Evolutionary conservation across 176 grass and related monocot genomes (phyloP), one percentile per base, ranked within the genome.

Genomic region (Puya raimondii): DNA sequence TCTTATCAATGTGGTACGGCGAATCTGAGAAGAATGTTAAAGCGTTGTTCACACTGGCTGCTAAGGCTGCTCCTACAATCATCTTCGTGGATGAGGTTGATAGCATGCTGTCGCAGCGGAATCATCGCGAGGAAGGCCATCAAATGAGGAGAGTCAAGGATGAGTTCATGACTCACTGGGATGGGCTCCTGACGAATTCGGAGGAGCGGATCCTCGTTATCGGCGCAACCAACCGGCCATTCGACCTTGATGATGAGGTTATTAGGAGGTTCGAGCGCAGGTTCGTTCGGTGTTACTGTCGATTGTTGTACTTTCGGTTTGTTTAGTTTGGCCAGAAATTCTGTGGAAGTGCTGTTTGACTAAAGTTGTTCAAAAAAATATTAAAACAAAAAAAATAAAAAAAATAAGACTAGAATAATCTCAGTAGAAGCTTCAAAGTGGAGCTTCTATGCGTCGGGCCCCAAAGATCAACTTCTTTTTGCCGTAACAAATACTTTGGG

Each of bases 11-110:
- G 93, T 97, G 93, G 93, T 97, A 92, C 79, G 93, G 93, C 67
- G 93, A 97, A 77, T 86, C 89, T 64, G 93, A 92, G 79, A 97
- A 97, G 74, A 84, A 92, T 50, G 90, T 89, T 0, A 97, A 92
- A 68, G 89, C 89, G 16, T 84, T 97, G 47, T 97, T 97, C 74
- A 87, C 93, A 51, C 92, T 97, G 83, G 93, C 88, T 3, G 90
- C 74, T 65, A 56, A 84, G 71, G 72, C 90, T 71, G 74, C 93
- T 16, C 93, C 93, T 3, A 86, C 92, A 54, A 92, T 97, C 69
- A 97, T 97, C 79, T 97, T 97, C 85, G 86, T 97, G 50, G 93
- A 92, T 0, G 89, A 97, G 93, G 94, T 99, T 77, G 94, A 99
- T 33, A 92, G 89, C 78, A 80, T 97, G 77, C 86, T 99, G 86